phyloP scores from a whole-genome alignment of 2,329 filamentous ascomycete genomes.

The Botrytis hyacinthi region DNA sequence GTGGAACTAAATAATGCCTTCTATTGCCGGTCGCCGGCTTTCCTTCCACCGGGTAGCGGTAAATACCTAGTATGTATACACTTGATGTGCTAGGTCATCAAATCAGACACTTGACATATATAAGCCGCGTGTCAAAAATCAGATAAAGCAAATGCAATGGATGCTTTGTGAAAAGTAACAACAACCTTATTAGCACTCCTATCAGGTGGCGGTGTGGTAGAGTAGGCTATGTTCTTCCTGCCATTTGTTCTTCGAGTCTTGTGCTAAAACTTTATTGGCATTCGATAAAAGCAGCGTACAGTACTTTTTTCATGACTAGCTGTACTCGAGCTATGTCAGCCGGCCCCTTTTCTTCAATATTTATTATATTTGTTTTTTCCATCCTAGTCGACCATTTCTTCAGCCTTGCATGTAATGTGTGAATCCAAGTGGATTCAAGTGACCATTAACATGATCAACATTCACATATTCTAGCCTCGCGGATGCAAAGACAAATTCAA shows the following conservation, averaged over 20 bases:
- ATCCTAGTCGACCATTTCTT: not conserved
- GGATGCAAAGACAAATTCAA: constrained; percentile 3
- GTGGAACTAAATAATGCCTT: not conserved
- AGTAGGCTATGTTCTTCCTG: not conserved
- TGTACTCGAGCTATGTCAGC: not conserved
- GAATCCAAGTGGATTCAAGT: not conserved
- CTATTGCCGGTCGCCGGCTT: not conserved
- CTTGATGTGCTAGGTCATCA: not conserved
- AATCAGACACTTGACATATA: not conserved
- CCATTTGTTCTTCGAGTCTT: not conserved
- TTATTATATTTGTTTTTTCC: not conserved
- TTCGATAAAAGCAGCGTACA: not conserved
- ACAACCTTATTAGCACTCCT: not conserved
- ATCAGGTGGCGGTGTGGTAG: not conserved
- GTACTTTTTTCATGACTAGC: not conserved
- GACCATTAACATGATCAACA: constrained; percentile 6
- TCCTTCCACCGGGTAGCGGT: not conserved
- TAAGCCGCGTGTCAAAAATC: not conserved
- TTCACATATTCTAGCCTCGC: constrained; percentile 11
- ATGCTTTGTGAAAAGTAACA: not conserved
- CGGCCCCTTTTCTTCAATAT: not conserved
- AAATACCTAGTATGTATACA: not conserved
- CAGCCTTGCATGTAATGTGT: constrained; percentile 20
- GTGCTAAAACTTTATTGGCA: not conserved
- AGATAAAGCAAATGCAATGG: not conserved